Base-by-base conservation (phyloP, 805 yeast species). In the Zygoascus flipseniorum region DNA sequence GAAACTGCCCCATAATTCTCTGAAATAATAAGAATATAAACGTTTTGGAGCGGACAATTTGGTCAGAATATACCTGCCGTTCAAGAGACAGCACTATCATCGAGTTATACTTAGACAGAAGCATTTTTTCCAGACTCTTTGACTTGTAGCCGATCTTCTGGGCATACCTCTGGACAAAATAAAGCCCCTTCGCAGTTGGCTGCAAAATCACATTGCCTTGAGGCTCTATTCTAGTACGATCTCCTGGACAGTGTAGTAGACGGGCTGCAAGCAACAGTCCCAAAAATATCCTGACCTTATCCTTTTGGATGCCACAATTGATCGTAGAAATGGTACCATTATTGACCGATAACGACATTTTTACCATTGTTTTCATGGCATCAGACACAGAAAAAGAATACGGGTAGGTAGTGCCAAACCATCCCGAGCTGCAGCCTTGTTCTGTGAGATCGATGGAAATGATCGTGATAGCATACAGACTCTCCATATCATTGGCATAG, bases 161-260 rank as follows among this genome's bases (percentile, higher is more conserved):
- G 56, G 85, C 81, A 64, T 83, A 88, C 16, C 74, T 71, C 49
- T 79, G 80, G 1, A 90, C 67, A 0, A 88, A 62, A 0, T 89
- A 82, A 8, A 89, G 81, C 1, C 97, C 98, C 63, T 92, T 92
- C 0, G 97, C 89, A 0, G 97, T 88, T 3, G 96, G 96, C 64
- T 92, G 97, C 31, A 88, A 63, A 1, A 72, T 55, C 0, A 73
- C 70, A 3, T 68, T 71, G 0, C 62, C 68, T 50, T 76, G 76
- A 5, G 82, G 74, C 43, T 65, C 69, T 13, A 64, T 58, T 44
- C 85, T 65, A 0, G 96, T 88, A 60, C 92, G 71, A 57, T 85
- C 89, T 2, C 79, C 78, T 0, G 96, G 96, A 13, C 80, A 78
- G 64, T 89, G 96, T 9, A 89, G 59, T 1, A 88, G 67, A 57